phyloP scores from a whole-genome alignment of 2,329 filamentous ascomycete species.

The Scedosporium minutisporum region DNA sequence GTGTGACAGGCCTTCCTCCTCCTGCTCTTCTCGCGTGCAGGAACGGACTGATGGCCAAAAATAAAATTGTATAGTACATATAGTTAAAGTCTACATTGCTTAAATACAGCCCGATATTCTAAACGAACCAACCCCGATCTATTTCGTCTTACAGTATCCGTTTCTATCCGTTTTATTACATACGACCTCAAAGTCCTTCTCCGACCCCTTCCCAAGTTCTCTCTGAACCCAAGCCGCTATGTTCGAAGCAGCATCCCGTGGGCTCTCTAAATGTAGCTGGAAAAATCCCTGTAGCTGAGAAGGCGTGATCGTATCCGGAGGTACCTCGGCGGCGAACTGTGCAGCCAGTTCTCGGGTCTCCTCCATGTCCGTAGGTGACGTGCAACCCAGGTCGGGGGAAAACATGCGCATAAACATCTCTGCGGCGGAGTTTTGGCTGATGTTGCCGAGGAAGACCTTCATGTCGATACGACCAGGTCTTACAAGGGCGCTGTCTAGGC shows the following conservation, averaged over 20 bases:
- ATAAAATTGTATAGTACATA: too few relatives aligned
- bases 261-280: slow-evolving; percentile 31
- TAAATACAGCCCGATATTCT: too few relatives aligned
- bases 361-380: slow-evolving; percentile 14
- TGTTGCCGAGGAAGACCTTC: slow-evolving; percentile 46
- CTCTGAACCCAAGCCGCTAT: slow-evolving; percentile 26
- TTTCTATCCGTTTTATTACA: background rate
- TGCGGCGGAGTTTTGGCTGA: slow-evolving; percentile 30
- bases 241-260: slow-evolving; percentile 22
- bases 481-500: slow-evolving; percentile 52
- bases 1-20: too few relatives aligned
- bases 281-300: slow-evolving; percentile 41
- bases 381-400: slow-evolving; percentile 21
- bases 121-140: background rate
- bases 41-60: too few relatives aligned
- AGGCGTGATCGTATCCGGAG: slow-evolving; percentile 34
- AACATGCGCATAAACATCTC: slow-evolving; percentile 40
- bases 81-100: too few relatives aligned
- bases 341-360: slow-evolving; percentile 31
- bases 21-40: too few relatives aligned
- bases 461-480: slow-evolving; percentile 54
- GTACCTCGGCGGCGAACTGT: slow-evolving; percentile 44
- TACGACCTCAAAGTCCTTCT: slow-evolving; percentile 22
- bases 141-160: background rate
- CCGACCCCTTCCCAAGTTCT: slow-evolving; percentile 19